phyloP scores from a whole-genome alignment of 1,284 basidiomycete species.

The Cryptococcus sp. region DNA sequence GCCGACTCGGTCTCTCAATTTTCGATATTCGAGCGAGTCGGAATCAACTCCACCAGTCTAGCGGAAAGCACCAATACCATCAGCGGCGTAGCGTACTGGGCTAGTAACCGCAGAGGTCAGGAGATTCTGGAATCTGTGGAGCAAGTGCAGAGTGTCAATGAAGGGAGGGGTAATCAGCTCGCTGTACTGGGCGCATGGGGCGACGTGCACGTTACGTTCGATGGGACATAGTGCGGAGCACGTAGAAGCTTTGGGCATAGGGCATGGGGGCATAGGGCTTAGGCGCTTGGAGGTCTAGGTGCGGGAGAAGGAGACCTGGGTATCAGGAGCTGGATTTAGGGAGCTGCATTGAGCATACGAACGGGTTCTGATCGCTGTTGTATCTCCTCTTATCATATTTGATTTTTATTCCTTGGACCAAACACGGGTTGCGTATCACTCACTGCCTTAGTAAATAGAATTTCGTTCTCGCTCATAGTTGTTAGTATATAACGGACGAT shows the following conservation, averaged over 20 bases:
- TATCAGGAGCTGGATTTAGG: too few species aligned
- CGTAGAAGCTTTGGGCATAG: not conserved
- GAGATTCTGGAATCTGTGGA: conserved; percentile 1
- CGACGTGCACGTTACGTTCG: conserved; percentile 41
- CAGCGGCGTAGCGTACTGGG: conserved; percentile 38
- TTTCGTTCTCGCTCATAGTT: too few species aligned
- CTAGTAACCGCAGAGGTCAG: not conserved
- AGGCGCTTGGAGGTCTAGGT: too few species aligned
- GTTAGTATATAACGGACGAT: too few species aligned
- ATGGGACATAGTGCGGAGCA: conserved; percentile 31
- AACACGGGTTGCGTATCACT: too few species aligned
- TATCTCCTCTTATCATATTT: too few species aligned
- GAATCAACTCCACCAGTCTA: conserved; percentile 26
- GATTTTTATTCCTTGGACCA: too few species aligned
- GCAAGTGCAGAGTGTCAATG: conserved; percentile 17
- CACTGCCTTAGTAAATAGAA: too few species aligned
- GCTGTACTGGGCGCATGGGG: conserved; percentile 40
- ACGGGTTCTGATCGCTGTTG: too few species aligned
- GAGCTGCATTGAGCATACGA: too few species aligned
- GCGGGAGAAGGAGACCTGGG: too few species aligned
- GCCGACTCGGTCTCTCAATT: conserved; percentile 15
- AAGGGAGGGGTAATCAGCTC: conserved; percentile 30
- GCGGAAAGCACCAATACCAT: conserved; percentile 25
- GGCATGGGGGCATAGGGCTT: not conserved
- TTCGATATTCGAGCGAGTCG: conserved; percentile 24